A percentile compares a stretch with the other conserved stretches of the same genome.
Conservation (phyloP, 1,139 yeast species). For the Zygoascus sp. region DNA sequence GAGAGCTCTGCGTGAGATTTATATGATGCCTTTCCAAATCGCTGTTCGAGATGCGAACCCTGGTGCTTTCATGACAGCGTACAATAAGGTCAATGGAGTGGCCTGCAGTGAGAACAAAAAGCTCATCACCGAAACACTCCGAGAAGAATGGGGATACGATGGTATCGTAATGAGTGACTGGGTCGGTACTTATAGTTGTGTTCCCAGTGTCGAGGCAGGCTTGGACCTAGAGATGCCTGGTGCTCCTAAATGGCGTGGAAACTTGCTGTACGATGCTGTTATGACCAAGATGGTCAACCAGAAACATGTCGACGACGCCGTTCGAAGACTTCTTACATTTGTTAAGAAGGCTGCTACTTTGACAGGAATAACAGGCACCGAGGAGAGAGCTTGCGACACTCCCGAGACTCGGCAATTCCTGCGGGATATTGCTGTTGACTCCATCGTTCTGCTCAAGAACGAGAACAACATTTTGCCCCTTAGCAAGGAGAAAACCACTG, state of each 20-base stretch:
- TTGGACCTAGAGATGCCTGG: constrained; percentile 61
- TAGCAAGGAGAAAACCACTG: constrained; percentile 40
- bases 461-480: constrained; percentile 42
- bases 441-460: constrained; percentile 50
- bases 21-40: constrained; percentile 57
- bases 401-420: constrained; percentile 44
- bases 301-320: constrained; percentile 43
- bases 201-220: constrained; percentile 37
- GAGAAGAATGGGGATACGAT: constrained; percentile 55
- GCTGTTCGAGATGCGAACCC: constrained; percentile 51
- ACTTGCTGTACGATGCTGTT: constrained; percentile 29
- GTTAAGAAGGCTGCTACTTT: constrained; percentile 41
- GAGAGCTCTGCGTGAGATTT: constrained; percentile 58
- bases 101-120: constrained; percentile 49
- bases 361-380: constrained; percentile 43
- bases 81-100: constrained; percentile 55
- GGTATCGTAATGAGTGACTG: constrained; percentile 61
- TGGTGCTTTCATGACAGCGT: constrained; percentile 53
- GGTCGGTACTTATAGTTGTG: constrained; percentile 37
- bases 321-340: constrained; percentile 43
- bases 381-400: constrained; percentile 41
- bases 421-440: constrained; percentile 48
- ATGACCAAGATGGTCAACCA: constrained; percentile 21
- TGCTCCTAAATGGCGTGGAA: constrained; percentile 46
- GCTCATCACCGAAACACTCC: constrained; percentile 43